Conservation (phyloP, 768 basidiomycete species). For the Naganishia vaughanmartiniae region DNA sequence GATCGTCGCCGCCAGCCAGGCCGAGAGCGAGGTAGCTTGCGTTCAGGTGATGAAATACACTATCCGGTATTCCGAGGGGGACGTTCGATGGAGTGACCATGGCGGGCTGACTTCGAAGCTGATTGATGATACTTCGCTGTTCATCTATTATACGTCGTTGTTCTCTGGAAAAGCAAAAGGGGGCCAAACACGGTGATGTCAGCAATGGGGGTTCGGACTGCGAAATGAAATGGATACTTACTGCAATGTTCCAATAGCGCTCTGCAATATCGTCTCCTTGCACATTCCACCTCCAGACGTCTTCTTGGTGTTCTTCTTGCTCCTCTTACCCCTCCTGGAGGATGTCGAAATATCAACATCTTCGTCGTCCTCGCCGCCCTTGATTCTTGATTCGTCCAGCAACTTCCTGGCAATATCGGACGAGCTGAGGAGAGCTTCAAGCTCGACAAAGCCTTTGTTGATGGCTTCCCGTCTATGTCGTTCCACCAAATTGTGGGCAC, state of each 20-base stretch:
- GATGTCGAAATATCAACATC: slow-evolving; percentile 4
- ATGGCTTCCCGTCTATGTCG: slow-evolving; percentile 19
- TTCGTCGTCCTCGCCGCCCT: slow-evolving; percentile 15
- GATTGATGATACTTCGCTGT: slow-evolving; percentile 22
- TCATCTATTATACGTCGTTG: slow-evolving; percentile 21
- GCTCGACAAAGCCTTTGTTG: slow-evolving; percentile 20
- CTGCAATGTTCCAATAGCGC: background rate
- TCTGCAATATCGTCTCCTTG: slow-evolving; percentile 21
- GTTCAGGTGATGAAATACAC: slow-evolving; percentile 10
- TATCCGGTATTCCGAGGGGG: slow-evolving; percentile 15
- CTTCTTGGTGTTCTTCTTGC: slow-evolving; percentile 20
- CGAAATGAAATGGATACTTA: background rate
- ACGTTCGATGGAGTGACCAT: background rate
- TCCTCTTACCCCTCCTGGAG: slow-evolving; percentile 14
- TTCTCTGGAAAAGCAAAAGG: background rate
- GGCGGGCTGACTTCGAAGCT: slow-evolving; percentile 6
- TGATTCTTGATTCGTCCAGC: slow-evolving; percentile 5
- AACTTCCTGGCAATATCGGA: slow-evolving; percentile 15
- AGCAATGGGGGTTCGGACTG: background rate
- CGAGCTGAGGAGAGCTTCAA: slow-evolving; percentile 10
- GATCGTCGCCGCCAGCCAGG: slow-evolving; percentile 8
- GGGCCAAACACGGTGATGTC: background rate
- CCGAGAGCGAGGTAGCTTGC: slow-evolving; percentile 13
- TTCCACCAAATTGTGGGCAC: slow-evolving; percentile 13
- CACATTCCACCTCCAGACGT: slow-evolving; percentile 23